Percentiles rank a stretch among this genome's conserved stretches.
Evolutionary conservation across 2,329 filamentous ascomycete genomes (phyloP).

Genomic region (Penicillium hesseltinei): DNA sequence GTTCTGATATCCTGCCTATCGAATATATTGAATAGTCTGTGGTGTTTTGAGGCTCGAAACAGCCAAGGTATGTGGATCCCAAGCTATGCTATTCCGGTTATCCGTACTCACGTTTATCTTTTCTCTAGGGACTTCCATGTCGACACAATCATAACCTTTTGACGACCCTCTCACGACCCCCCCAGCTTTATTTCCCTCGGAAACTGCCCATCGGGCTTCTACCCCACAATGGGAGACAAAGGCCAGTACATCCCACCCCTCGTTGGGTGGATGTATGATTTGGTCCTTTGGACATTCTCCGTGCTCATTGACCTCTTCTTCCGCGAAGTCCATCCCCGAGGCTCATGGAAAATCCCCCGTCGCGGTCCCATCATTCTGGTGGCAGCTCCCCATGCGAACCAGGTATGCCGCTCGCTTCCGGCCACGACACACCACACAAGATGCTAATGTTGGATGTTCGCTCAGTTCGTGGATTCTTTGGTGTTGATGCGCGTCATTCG

Average conservation of each 20-base stretch:
- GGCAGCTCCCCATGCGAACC: constrained; percentile 93
- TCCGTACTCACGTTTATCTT: constrained; percentile 1
- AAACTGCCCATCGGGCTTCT: not conserved
- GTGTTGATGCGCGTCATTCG: constrained; percentile 89
- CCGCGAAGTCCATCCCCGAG: constrained; percentile 90
- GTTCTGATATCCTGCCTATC: constrained; percentile 2
- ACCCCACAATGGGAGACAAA: constrained; percentile 35
- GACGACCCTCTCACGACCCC: not conserved
- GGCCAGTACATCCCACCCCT: constrained; percentile 44
- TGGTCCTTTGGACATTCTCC: constrained; percentile 51
- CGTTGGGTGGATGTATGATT: constrained; percentile 51
- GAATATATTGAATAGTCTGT: not conserved
- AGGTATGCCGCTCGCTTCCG: constrained; percentile 54
- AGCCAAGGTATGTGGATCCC: constrained; percentile 3
- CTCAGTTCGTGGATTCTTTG: constrained; percentile 88
- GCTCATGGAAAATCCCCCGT: constrained; percentile 90
- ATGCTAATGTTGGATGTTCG: constrained; percentile 9
- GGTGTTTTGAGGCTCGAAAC: not conserved
- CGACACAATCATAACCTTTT: constrained; percentile 3
- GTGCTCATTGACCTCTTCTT: constrained; percentile 95
- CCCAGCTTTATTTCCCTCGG: not conserved
- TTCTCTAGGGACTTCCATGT: constrained; percentile 8
- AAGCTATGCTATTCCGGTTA: constrained; percentile 5
- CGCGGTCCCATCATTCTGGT: constrained; percentile 91
- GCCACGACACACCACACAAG: not conserved